Base-by-base conservation (phyloP, 805 yeast species). In the Metschnikowia borealis region DNA sequence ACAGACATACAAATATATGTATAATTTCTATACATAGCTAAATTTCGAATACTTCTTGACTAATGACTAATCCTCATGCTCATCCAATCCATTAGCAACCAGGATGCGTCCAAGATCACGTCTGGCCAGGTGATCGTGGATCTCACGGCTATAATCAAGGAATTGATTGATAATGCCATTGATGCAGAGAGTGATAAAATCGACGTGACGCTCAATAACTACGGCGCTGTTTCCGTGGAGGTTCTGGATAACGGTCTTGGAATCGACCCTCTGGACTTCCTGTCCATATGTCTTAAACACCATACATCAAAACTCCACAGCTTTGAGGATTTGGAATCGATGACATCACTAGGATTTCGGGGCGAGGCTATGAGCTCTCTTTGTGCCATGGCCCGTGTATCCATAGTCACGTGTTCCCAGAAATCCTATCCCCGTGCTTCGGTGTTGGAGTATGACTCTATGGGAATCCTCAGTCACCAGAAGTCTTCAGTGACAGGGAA, bases 101-200 rank as follows among this genome's bases (percentile, higher is more conserved):
- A 59, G 8, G 96, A 91, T 57, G 76, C 90, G 6, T 88, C 87
- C 56, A 74, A 78, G 52, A 81, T 92, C 50, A 89, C 97, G 0
- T 89, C 97, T 0, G 97, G 97, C 0, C 99, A 94, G 65, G 98
- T 94, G 13, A 87, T 94, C 11, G 79, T 84, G 5, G 96, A 88
- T 58, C 67, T 94, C 39, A 73, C 81, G 0, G 82, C 92, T 0
- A 86, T 88, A 0, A 83, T 86, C 31, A 92, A 92, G 62, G 99
- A 92, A 64, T 69, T 91, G 1, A 75, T 94, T 2, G 99, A 92
- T 60, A 92, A 92, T 63, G 72, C 94, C 31, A 69, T 92, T 6
- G 99, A 94, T 68, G 94, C 97, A 0, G 66, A 75, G 20, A 79
- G 94, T 8, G 73, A 79, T 0, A 80, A 79, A 47, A 74, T 94